phyloP scores from a whole-genome alignment of 2,329 filamentous ascomycete species.

The Neofusicoccum sp. region DNA sequence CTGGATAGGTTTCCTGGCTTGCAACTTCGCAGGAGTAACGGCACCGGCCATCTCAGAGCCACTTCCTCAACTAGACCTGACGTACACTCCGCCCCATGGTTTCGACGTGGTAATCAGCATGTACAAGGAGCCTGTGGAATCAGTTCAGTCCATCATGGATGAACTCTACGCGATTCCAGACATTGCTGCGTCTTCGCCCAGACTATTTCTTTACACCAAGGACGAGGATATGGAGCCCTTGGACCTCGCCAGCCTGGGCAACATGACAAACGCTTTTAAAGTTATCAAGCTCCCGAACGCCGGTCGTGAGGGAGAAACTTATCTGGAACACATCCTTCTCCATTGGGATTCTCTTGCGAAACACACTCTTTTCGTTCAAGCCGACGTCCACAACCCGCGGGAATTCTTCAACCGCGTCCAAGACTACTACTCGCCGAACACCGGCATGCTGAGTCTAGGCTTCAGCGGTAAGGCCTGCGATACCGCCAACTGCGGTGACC shows the following conservation, averaged over 20 bases:
- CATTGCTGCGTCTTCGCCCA: conserved; percentile 26
- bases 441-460: conserved; percentile 51
- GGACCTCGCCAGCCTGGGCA: conserved; percentile 27
- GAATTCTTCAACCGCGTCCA: conserved; percentile 42
- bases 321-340: conserved; percentile 29
- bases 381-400: conserved; percentile 43
- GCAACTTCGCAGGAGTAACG: conserved; percentile 1
- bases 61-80: conserved; percentile 25
- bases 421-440: conserved; percentile 44
- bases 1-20: conserved; percentile 13
- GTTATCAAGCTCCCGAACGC: conserved; percentile 34
- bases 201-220: conserved; percentile 38
- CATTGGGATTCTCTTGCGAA: conserved; percentile 28
- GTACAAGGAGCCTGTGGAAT: conserved; percentile 37
- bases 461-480: conserved; percentile 42
- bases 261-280: conserved; percentile 30
- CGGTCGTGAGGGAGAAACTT: conserved; percentile 31
- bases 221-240: conserved; percentile 26
- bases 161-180: conserved; percentile 28
- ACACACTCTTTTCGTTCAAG: conserved; percentile 31
- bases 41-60: background rate
- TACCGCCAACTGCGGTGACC: conserved; percentile 44
- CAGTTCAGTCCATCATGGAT: conserved; percentile 30
- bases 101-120: conserved; percentile 43
- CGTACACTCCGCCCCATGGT: conserved; percentile 27